A percentile compares a stretch with the other conserved stretches of the same genome.
phyloP scores from a whole-genome alignment of 2,329 filamentous ascomycete genomes.

The Ophioceras dolichostomum region DNA sequence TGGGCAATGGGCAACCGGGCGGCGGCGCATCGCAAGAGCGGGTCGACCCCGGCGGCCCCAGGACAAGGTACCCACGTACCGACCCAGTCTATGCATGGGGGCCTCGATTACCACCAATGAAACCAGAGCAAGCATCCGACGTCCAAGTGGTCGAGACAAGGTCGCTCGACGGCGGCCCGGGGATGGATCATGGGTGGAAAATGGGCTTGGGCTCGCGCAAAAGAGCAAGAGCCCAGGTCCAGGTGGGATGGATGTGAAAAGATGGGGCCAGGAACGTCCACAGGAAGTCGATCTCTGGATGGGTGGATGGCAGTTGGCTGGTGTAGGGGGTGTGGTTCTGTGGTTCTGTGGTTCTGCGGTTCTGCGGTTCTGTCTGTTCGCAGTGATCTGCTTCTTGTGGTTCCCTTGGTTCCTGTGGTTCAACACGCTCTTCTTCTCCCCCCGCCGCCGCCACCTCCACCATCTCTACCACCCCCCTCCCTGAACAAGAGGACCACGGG shows the following conservation, averaged over 20 bases:
- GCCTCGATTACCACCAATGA: constrained; percentile 10
- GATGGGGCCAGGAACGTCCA: constrained; percentile 22
- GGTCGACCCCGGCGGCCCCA: no score
- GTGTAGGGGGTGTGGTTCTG: no score
- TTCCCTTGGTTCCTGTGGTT: no score
- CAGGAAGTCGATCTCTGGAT: constrained; percentile 21
- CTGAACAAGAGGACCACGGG: no score
- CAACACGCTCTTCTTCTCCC: no score
- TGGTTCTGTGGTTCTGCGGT: no score
- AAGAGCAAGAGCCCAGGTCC: constrained; percentile 15
- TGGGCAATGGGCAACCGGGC: not conserved
- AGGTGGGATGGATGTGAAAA: no score
- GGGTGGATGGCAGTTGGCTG: no score
- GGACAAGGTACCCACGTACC: not conserved
- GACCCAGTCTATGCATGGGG: not conserved
- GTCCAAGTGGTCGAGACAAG: constrained; percentile 12
- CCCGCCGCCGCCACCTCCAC: no score
- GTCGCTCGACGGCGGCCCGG: constrained; percentile 8
- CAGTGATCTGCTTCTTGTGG: no score
- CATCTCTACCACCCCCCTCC: no score
- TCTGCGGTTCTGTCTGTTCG: not conserved
- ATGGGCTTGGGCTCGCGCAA: constrained; percentile 5
- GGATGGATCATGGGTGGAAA: not conserved
- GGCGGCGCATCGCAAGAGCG: no score
- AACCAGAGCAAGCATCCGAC: constrained; percentile 14